phyloP scores from a whole-genome alignment of 495 filamentous ascomycete species.

The Cercophora scortea region DNA sequence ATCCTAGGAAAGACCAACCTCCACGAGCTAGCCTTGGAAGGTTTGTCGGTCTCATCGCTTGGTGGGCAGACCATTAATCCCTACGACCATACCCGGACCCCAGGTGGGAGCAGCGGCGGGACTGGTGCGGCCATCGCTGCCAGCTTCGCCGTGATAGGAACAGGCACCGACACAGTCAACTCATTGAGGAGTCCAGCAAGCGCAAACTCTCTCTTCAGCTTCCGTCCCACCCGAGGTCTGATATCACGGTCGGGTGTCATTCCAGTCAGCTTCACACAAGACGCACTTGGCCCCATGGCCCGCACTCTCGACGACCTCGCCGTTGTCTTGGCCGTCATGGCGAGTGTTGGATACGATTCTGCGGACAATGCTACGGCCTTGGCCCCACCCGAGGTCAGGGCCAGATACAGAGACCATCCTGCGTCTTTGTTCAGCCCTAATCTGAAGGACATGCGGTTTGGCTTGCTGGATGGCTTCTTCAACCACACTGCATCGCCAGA shows the following conservation, averaged over 20 bases:
- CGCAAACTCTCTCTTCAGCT: slow-evolving; percentile 54
- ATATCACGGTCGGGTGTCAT: slow-evolving; percentile 47
- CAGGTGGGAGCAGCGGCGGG: slow-evolving; percentile 58
- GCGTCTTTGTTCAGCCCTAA: slow-evolving; percentile 22
- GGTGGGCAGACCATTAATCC: slow-evolving; percentile 58
- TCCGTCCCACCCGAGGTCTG: slow-evolving; percentile 51
- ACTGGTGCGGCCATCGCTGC: slow-evolving; percentile 54
- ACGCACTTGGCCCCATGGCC: slow-evolving; percentile 53
- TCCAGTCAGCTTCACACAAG: slow-evolving; percentile 55
- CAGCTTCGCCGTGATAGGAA: slow-evolving; percentile 47
- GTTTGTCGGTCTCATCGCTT: slow-evolving; percentile 49
- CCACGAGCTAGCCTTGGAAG: slow-evolving; percentile 58
- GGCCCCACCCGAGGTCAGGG: slow-evolving; percentile 22
- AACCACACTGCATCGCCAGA: slow-evolving; percentile 37
- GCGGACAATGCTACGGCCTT: slow-evolving; percentile 36
- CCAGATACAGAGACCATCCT: slow-evolving; percentile 31
- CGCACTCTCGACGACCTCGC: slow-evolving; percentile 46
- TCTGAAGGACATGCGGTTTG: slow-evolving; percentile 36
- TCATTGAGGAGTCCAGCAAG: slow-evolving; percentile 53
- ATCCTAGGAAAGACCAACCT: slow-evolving; percentile 60
- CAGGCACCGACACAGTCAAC: slow-evolving; percentile 59
- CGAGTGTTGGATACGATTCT: slow-evolving; percentile 36
- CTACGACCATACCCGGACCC: slow-evolving; percentile 52
- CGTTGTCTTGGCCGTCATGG: slow-evolving; percentile 50
- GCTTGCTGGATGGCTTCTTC: slow-evolving; percentile 43